Percentiles rank a stretch among this genome's conserved stretches.
These are phyloP conservation scores for Kodamaea fungicola DNA, from an alignment of 1,139 yeast species.

Conservation along the genomic window DNA sequence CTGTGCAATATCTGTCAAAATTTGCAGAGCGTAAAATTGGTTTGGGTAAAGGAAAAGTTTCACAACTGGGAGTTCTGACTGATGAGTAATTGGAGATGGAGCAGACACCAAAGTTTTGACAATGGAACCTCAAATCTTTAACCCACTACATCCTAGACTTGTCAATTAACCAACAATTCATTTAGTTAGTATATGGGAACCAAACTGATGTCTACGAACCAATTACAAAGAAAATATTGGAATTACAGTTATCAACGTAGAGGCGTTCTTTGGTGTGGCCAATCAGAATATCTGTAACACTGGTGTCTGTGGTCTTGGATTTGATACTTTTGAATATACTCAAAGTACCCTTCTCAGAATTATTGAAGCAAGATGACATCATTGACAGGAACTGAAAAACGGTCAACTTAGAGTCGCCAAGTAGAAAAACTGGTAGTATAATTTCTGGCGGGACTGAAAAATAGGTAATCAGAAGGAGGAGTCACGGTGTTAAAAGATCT, in stretches of 20 bases:
- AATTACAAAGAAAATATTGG: conserved; percentile 6
- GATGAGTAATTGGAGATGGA: conserved; percentile 12
- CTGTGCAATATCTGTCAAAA: conserved; percentile 5
- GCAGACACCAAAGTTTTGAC: conserved; percentile 10
- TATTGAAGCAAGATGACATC: conserved; percentile 22
- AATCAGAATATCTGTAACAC: not conserved
- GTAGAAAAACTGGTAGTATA: conserved; percentile 13
- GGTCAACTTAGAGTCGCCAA: conserved; percentile 14
- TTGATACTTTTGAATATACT: conserved; percentile 2
- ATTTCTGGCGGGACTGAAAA: conserved; percentile 21
- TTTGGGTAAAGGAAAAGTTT: conserved; percentile 10
- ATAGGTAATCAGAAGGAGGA: no score
- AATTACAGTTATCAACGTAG: conserved; percentile 7
- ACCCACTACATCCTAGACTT: conserved; percentile 8
- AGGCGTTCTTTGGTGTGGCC: conserved; percentile 12
- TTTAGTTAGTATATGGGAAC: conserved; percentile 10
- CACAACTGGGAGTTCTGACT: conserved; percentile 21
- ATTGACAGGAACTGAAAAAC: conserved; percentile 18
- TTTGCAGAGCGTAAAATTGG: conserved; percentile 8
- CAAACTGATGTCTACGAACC: conserved; percentile 4
- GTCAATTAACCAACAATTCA: not conserved
- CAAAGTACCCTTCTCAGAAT: conserved; percentile 20
- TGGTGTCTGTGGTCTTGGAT: conserved; percentile 17
- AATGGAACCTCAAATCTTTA: conserved; percentile 3
- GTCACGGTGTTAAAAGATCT: no score